phyloP scores from a whole-genome alignment of 805 yeast species.

The Myxozyma sirexii region DNA sequence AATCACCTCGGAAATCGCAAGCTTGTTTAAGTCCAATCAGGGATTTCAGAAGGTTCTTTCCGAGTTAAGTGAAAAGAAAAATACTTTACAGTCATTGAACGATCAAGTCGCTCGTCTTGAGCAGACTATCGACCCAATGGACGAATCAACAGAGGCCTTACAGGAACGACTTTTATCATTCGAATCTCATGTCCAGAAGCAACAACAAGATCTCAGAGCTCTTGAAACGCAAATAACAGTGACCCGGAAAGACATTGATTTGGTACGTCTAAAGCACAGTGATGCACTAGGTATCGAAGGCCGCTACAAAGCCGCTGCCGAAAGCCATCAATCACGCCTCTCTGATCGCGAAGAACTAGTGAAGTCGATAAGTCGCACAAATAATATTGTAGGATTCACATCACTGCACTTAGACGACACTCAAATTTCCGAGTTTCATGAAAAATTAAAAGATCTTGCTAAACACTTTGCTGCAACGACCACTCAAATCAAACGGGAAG shows the following conservation, averaged over 20 bases:
- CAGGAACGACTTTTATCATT: conserved; percentile 49
- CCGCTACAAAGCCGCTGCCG: conserved; percentile 51
- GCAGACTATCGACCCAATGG: conserved; percentile 51
- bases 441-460: conserved; percentile 1
- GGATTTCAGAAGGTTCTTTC: conserved; percentile 75
- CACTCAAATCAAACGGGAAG: conserved; percentile 25
- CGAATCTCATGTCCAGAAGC: conserved; percentile 38
- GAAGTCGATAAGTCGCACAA: conserved; percentile 5
- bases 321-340: conserved; percentile 26
- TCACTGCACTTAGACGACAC: conserved; percentile 9
- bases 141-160: conserved; percentile 50
- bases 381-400: conserved; percentile 25
- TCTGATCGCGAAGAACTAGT: conserved; percentile 26
- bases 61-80: conserved; percentile 59
- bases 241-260: conserved; percentile 38
- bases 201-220: conserved; percentile 36
- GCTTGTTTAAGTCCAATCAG: conserved; percentile 73
- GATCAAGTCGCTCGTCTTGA: conserved; percentile 58
- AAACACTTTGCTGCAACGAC: conserved; percentile 17
- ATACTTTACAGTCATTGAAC: conserved; percentile 49
- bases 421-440: conserved; percentile 18
- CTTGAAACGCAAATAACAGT: conserved; percentile 37
- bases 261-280: conserved; percentile 44
- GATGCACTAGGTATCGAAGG: conserved; percentile 56
- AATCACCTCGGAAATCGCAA: conserved; percentile 4